Evolutionary conservation across 176 grass and related monocot species (phyloP).

Genomic region (Lolium rigidum): DNA sequence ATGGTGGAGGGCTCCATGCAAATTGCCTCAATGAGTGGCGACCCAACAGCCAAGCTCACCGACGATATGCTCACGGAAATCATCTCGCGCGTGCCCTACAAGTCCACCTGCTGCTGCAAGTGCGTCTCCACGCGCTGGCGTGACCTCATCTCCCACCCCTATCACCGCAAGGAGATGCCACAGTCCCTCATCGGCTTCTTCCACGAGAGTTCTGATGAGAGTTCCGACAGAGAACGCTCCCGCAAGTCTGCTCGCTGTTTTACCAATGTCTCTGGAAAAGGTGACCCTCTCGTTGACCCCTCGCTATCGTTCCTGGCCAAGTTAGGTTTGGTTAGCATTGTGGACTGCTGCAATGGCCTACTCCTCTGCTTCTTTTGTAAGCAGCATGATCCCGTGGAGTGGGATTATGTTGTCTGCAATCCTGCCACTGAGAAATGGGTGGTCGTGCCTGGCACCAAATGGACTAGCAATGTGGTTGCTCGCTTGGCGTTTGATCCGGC

Average conservation of each 20-base stretch:
- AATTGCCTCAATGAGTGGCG: neutral
- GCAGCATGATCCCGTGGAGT: neutral
- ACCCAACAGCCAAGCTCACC: neutral
- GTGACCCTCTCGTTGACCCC: neutral
- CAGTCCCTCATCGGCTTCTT: neutral
- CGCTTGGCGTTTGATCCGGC: neutral
- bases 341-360: neutral
- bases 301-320: neutral
- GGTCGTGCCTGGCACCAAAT: neutral
- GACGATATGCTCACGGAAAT: neutral
- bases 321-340: neutral
- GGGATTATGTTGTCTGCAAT: neutral
- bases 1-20: neutral
- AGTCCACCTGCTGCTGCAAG: slow-evolving; percentile 6
- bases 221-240: neutral
- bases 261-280: neutral
- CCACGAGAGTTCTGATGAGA: neutral
- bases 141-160: neutral
- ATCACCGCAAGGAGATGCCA: neutral
- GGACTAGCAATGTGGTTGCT: neutral
- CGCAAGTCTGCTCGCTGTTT: neutral
- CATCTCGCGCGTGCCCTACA: neutral
- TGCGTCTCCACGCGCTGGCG: neutral
- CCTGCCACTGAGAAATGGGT: slow-evolving; percentile 13
- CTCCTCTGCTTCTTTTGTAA: neutral